Evolutionary conservation across 2,329 filamentous ascomycete genomes (phyloP).

Genomic region (Cladophialophora psammophila): DNA sequence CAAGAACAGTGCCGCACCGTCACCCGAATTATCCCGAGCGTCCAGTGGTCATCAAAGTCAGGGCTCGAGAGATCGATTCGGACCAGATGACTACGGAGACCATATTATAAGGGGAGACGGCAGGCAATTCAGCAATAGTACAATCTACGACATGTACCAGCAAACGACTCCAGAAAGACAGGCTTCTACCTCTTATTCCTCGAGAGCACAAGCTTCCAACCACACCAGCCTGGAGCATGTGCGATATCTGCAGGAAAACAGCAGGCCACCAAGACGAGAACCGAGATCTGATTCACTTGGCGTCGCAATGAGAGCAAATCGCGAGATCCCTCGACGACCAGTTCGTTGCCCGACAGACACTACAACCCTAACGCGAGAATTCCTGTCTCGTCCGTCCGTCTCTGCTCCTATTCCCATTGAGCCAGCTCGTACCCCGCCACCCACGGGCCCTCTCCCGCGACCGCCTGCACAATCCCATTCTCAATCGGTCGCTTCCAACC

Average conservation of each 20-base stretch:
- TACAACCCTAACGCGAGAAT: slow-evolving; percentile 1
- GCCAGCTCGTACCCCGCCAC: slow-evolving; percentile 11
- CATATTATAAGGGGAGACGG: slow-evolving; percentile 8
- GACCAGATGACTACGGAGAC: slow-evolving; percentile 34
- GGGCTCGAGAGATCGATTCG: slow-evolving; percentile 31
- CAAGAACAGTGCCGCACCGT: slow-evolving; percentile 18
- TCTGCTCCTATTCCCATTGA: slow-evolving; percentile 15
- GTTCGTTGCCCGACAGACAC: slow-evolving; percentile 4
- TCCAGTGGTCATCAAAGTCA: slow-evolving; percentile 26
- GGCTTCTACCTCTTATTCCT: slow-evolving; percentile 29
- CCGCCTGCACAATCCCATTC: slow-evolving; percentile 12
- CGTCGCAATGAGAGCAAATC: background rate
- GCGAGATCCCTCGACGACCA: slow-evolving; percentile 17
- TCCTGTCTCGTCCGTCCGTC: slow-evolving; percentile 12
- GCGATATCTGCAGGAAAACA: slow-evolving; percentile 33
- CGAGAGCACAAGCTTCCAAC: slow-evolving; percentile 18
- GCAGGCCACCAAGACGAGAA: slow-evolving; percentile 24
- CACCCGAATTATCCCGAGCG: slow-evolving; percentile 14
- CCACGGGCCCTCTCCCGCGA: slow-evolving; percentile 10
- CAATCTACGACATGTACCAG: slow-evolving; percentile 35
- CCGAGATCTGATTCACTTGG: slow-evolving; percentile 25
- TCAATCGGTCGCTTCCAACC: slow-evolving; percentile 19
- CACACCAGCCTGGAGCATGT: slow-evolving; percentile 28
- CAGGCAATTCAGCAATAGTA: slow-evolving; percentile 28
- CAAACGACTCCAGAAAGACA: slow-evolving; percentile 20